phyloP scores from a whole-genome alignment of 2,329 filamentous ascomycete species.

The Pestalotiopsis sp. region DNA sequence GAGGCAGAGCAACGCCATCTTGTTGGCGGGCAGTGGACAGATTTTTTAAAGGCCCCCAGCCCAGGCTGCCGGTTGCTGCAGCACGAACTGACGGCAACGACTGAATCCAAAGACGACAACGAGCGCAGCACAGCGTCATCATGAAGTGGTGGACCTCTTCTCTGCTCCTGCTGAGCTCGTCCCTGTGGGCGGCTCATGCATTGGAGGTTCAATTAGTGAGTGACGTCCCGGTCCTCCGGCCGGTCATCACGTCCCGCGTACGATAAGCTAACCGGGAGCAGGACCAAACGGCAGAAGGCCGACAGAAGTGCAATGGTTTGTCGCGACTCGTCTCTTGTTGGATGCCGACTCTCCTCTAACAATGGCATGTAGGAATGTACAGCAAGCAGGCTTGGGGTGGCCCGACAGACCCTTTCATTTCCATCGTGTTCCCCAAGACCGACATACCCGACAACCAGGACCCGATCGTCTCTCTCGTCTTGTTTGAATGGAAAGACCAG shows the following conservation, averaged over 20 bases:
- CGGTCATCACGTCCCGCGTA: not conserved
- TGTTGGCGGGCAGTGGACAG: conserved; percentile 18
- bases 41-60: conserved; percentile 24
- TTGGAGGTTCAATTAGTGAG: conserved; percentile 62
- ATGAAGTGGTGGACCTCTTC: conserved; percentile 60
- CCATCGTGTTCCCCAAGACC: conserved; percentile 74
- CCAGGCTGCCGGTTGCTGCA: conserved; percentile 33
- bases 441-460: conserved; percentile 64
- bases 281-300: conserved; percentile 76
- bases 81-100: conserved; percentile 18
- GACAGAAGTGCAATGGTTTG: conserved; percentile 75
- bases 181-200: conserved; percentile 55
- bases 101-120: not conserved
- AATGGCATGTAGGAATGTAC: conserved; percentile 76
- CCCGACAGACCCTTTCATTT: conserved; percentile 84
- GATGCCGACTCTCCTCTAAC: not conserved
- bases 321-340: conserved; percentile 2
- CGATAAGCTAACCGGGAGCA: conserved; percentile 35
- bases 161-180: conserved; percentile 55
- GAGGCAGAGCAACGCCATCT: not conserved
- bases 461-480: conserved; percentile 78
- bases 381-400: conserved; percentile 88
- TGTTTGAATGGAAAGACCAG: conserved; percentile 94
- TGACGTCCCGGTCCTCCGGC: conserved; percentile 4
- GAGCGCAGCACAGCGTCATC: conserved; percentile 25